phyloP scores from a whole-genome alignment of 768 basidiomycete species.

The Tylopilus balloui region DNA sequence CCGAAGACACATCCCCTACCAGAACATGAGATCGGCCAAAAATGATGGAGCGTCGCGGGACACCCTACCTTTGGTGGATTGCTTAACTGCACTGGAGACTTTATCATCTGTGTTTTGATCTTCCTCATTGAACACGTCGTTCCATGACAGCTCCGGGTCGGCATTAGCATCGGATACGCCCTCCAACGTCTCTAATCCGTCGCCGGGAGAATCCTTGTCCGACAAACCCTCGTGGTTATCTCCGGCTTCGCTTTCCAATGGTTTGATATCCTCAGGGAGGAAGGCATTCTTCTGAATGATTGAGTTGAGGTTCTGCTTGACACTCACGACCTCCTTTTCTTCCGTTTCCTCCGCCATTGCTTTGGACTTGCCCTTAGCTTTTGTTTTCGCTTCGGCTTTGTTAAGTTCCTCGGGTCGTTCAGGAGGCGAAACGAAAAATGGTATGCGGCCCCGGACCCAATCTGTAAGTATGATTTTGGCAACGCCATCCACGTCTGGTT shows the following conservation, averaged over 20 bases:
- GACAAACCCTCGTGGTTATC: slow-evolving; percentile 29
- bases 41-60: slow-evolving; percentile 3
- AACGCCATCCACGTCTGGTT: slow-evolving; percentile 87
- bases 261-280: slow-evolving; percentile 75
- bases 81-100: slow-evolving; percentile 4
- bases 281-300: slow-evolving; percentile 89
- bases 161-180: slow-evolving; percentile 27
- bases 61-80: slow-evolving; percentile 19
- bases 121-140: slow-evolving; percentile 75
- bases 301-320: slow-evolving; percentile 81
- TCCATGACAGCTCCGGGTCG: slow-evolving; percentile 70
- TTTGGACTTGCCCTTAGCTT: slow-evolving; percentile 50
- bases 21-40: slow-evolving; percentile 9
- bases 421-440: slow-evolving; percentile 92
- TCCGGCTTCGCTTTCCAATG: slow-evolving; percentile 51
- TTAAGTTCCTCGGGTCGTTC: slow-evolving; percentile 73
- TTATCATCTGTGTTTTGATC: slow-evolving; percentile 20
- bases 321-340: slow-evolving; percentile 48
- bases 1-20: slow-evolving; percentile 29
- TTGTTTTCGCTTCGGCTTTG: slow-evolving; percentile 46
- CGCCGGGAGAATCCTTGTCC: slow-evolving; percentile 37
- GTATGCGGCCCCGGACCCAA: slow-evolving; percentile 96
- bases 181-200: slow-evolving; percentile 37
- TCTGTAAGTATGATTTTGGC: slow-evolving; percentile 94
- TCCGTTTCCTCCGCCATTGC: slow-evolving; percentile 27